Percentiles rank a stretch among this genome's conserved stretches.
These are phyloP conservation scores for Leccinum variicolor DNA, from an alignment of 768 basidiomycete genomes.

Conservation along the genomic window DNA sequence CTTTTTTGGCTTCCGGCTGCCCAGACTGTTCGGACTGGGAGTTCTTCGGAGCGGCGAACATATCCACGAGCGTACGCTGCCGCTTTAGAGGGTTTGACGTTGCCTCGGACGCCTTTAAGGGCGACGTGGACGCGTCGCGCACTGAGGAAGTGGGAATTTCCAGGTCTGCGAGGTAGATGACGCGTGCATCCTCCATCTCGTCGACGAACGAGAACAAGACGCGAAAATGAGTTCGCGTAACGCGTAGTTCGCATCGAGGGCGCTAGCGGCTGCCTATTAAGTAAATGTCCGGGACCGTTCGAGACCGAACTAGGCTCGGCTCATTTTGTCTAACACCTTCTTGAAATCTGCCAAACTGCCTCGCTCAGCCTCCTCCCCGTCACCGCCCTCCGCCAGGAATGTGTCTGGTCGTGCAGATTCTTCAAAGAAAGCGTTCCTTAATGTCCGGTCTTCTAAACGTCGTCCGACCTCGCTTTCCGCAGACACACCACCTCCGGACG, in stretches of 20 bases:
- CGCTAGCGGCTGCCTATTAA: constrained; percentile 8
- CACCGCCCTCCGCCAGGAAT: constrained; percentile 60
- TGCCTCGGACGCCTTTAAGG: constrained; percentile 23
- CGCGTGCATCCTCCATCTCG: constrained; percentile 26
- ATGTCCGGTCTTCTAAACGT: constrained; percentile 25
- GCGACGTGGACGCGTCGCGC: constrained; percentile 11
- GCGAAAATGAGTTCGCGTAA: constrained; percentile 9
- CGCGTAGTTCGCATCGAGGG: not conserved
- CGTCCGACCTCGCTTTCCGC: constrained; percentile 24
- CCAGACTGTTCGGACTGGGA: constrained; percentile 19
- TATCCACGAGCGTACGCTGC: constrained; percentile 64
- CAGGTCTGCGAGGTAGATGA: constrained; percentile 48
- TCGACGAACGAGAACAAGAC: constrained; percentile 10
- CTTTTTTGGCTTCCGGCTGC: constrained; percentile 44
- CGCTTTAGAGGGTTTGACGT: constrained; percentile 38
- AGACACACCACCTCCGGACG: constrained; percentile 18
- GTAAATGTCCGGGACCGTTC: not conserved
- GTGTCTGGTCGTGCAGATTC: constrained; percentile 49
- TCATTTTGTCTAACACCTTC: not conserved
- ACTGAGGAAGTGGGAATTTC: constrained; percentile 22
- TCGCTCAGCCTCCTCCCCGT: constrained; percentile 76
- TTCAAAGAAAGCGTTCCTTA: constrained; percentile 36
- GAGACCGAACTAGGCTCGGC: not conserved
- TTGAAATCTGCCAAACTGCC: constrained; percentile 55
- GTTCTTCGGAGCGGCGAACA: constrained; percentile 44